phyloP scores from a whole-genome alignment of 371 early-diverging fungal genomes.

The Coemansia sp. region DNA sequence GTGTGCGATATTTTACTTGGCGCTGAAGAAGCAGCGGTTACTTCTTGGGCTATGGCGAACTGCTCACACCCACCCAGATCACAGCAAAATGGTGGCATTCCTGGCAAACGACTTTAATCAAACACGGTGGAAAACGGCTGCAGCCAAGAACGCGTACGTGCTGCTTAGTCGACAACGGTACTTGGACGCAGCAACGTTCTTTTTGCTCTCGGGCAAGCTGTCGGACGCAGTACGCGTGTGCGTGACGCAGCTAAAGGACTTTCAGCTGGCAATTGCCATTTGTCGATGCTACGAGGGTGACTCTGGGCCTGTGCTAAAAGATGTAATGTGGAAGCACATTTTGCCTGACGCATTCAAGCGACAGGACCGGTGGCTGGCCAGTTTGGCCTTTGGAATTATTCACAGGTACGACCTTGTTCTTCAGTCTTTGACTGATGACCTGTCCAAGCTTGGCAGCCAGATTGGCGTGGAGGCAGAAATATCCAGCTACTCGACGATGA shows the following conservation, averaged over 20 bases:
- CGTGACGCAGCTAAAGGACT: constrained; percentile 83
- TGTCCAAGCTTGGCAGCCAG: constrained; percentile 23
- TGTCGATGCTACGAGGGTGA: constrained; percentile 87
- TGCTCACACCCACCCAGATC: constrained; percentile 80
- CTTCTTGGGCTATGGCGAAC: constrained; percentile 88
- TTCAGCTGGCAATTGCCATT: constrained; percentile 87
- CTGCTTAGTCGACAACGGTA: constrained; percentile 91
- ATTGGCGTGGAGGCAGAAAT: constrained; percentile 25
- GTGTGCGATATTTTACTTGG: constrained; percentile 84
- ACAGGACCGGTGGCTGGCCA: constrained; percentile 77
- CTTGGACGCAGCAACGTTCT: constrained; percentile 94
- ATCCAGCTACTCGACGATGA: constrained; percentile 40
- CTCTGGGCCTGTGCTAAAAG: constrained; percentile 54
- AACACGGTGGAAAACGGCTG: constrained; percentile 87
- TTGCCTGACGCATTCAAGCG: constrained; percentile 56
- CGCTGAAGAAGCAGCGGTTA: constrained; percentile 80
- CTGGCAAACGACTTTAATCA: constrained; percentile 86
- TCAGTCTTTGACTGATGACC: constrained; percentile 62
- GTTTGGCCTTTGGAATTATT: constrained; percentile 65
- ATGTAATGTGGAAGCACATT: constrained; percentile 53
- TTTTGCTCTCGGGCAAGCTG: constrained; percentile 82
- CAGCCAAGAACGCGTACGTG: constrained; percentile 96
- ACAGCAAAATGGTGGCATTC: constrained; percentile 82
- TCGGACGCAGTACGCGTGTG: constrained; percentile 92
- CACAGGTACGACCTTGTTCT: constrained; percentile 66